Evolutionary conservation across 805 yeast genomes (phyloP), one percentile per base, ranked within the genome.

Genomic region (Candida alai): DNA sequence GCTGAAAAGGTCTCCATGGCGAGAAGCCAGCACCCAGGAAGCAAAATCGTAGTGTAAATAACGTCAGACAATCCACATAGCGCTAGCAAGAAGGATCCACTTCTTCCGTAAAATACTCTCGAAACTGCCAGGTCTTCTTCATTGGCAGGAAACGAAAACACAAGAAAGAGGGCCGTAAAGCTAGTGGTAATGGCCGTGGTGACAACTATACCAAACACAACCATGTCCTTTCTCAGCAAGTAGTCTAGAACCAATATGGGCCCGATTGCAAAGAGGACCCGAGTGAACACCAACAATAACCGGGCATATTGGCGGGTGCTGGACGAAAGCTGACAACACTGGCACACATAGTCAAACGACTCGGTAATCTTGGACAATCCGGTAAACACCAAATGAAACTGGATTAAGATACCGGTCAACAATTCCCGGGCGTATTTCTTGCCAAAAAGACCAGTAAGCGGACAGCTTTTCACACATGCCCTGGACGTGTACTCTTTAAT

Each of bases 11-110:
- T 51, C 43, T 76, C 81, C 32, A 68, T 63, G 4, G 73, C 62
- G 44, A 72, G 74, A 14, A 75, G 48, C 73, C 73, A 67, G 21
- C 76, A 64, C 3, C 65, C 65, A 27, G 76, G 62, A 1, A 70
- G 54, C 10, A 76, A 51, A 1, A 75, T 60, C 1, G 74, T 49
- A 1, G 78, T 60, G 46, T 66, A 69, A 0, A 74, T 55, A 3
- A 76, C 68, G 17, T 70, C 68, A 30, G 70, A 54, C 30, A 70
- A 50, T 24, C 67, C 62, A 26, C 71, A 64, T 4, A 74, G 46
- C 0, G 74, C 73, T 26, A 76, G 44, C 1, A 68, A 52, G 2
- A 59, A 39, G 0, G 74, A 60, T 0, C 76, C 77, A 4, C 70
- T 60, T 4, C 52, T 42, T 3, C 37, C 41, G 11, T 11, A 49